Evolutionary conservation across 345 rosid species (phyloP).

Genomic region (Moringa oleifera): DNA sequence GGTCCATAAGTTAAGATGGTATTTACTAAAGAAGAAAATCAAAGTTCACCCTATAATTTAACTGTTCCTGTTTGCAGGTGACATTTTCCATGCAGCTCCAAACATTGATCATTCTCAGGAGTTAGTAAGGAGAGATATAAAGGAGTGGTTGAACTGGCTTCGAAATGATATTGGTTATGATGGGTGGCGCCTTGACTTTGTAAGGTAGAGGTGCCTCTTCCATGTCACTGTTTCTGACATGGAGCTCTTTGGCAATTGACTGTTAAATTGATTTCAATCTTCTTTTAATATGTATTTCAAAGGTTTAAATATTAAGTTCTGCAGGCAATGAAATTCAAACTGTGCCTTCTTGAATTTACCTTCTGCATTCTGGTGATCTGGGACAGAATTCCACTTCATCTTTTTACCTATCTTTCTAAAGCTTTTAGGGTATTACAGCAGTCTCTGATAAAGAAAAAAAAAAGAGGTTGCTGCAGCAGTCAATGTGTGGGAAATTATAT

Average conservation of each 20-base stretch:
- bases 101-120: slow-evolving; percentile 50
- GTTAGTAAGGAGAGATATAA: slow-evolving; percentile 41
- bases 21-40: not conserved
- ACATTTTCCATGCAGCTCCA: slow-evolving; percentile 52
- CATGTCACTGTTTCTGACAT: no score
- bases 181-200: slow-evolving; percentile 57
- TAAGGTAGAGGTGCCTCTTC: slow-evolving; percentile 20
- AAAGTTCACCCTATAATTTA: not conserved
- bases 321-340: not conserved
- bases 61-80: slow-evolving; percentile 25
- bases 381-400: not conserved
- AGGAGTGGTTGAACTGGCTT: slow-evolving; percentile 48
- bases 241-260: no score
- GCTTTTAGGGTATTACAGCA: not conserved
- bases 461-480: no score
- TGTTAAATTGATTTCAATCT: no score
- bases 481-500: not conserved
- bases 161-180: slow-evolving; percentile 37
- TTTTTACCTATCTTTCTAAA: not conserved
- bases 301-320: not conserved
- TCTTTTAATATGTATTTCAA: no score
- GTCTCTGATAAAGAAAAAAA: no score
- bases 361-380: not conserved
- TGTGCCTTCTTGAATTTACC: not conserved
- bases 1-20: not conserved